Conservation (phyloP, 2,329 filamentous ascomycete species). For the Fusarium sarcochroum region DNA sequence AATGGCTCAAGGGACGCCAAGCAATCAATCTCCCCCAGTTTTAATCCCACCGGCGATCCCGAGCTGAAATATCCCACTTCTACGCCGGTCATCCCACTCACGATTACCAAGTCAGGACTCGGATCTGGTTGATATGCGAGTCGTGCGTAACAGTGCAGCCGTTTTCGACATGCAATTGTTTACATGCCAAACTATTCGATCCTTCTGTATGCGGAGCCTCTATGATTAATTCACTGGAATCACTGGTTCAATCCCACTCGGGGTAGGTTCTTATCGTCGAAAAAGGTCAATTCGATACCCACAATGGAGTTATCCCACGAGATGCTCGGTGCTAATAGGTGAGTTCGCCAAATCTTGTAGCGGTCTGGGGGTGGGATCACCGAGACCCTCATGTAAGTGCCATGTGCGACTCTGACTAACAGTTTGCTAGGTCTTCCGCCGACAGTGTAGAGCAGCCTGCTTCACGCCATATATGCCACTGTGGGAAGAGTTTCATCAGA, state of each 20-base stretch:
- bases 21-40: not conserved
- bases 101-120: constrained; percentile 44
- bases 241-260: constrained; percentile 36
- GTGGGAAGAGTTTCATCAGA: constrained; percentile 57
- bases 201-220: not conserved
- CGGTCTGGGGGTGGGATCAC: constrained; percentile 25
- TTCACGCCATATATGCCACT: constrained; percentile 55
- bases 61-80: constrained; percentile 38
- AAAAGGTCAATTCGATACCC: constrained; percentile 15
- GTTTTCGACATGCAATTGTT: not conserved
- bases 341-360: not conserved
- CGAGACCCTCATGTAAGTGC: not conserved
- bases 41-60: constrained; percentile 1
- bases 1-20: not conserved
- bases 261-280: not conserved
- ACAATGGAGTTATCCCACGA: constrained; percentile 44
- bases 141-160: constrained; percentile 18
- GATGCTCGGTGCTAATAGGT: constrained; percentile 24
- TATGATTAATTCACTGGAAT: not conserved
- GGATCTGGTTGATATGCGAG: constrained; percentile 18
- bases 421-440: constrained; percentile 26
- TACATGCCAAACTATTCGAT: constrained; percentile 13
- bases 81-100: constrained; percentile 37
- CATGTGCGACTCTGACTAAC: constrained; percentile 10
- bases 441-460: constrained; percentile 28